Evolutionary conservation across 1,284 basidiomycete genomes (phyloP), one percentile per base, ranked within the genome.

Genomic region (Omphalotus olearius): DNA sequence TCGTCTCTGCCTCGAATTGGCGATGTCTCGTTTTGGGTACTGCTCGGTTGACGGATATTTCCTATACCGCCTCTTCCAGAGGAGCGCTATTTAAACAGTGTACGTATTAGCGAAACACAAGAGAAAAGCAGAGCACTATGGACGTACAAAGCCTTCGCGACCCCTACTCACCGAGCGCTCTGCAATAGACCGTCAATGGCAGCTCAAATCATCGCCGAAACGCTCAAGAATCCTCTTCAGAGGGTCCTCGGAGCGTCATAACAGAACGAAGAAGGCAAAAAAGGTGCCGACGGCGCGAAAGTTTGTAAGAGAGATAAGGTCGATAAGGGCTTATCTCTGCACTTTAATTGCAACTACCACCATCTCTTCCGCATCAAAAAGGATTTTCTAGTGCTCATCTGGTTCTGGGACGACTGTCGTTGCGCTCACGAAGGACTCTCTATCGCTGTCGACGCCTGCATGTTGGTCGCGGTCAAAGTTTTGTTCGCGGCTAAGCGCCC

Each of bases 11-110:
- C 48, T 50, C 48, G 48, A 26, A 35, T n/a, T 16, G 41, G 33
- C 11, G 48, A 50, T 18, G 41, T 23, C 17, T 17, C 26, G 28
- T 50, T 43, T 17, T 50, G 48, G 4, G 43, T 42, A 26, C 39
- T 49, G 3, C 9, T 23, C 11, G 48, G 30, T 33, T 33, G 30
- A 33, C 30, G 30, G 13, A 50, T 50, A 44, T 50, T 50, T 25
- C 48, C 48, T 26, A 50, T 30, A 37, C 48, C 48, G 23, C 48
- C 48, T 36, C 48, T 50, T 42, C 48, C 48, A 10, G 48, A 50
- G 13, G 48, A 50, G 13, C 33, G 48, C 48, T 50, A 30, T 16
- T 13, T 6, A 23, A 28, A 28, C 3, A 45, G 42, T 23, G 23
- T 23, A 23, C 2, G 23, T 23, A 30, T 16, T 23, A 30, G 10